Evolutionary conservation across 164 flowering plant species (phyloP), one percentile per base, ranked within the genome.

Genomic region (Buxus sempervirens): DNA sequence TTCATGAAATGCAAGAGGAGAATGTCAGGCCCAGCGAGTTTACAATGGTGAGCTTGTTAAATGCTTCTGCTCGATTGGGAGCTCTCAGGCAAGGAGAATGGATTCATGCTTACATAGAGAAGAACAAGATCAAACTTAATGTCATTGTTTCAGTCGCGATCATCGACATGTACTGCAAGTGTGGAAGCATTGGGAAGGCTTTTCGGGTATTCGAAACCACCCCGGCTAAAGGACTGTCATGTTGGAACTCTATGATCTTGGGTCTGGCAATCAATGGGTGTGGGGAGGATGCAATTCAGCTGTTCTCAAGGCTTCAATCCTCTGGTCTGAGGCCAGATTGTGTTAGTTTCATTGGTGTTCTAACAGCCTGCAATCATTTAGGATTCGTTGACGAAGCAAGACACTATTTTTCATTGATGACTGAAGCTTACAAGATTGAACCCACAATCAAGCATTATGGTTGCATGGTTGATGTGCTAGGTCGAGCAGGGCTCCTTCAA

Each of bases 91-190:
- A 88, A 73, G 96, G 97, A 60, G 81, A 81, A 54, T 92, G 96
- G 96, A 77, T 88, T 75, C 90, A 88, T 80, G 75, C 75, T 21
- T 89, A 85, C 49, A 76, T 85, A 51, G 66, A 42, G 70, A 82
- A 65, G 77, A 84, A 82, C 8, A 59, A 41, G 23, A 71, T 86
- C 58, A 78, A 84, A 59, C 22, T 80, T 64, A 90, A 90, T 70
- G 58, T 55, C 5, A 80, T 88, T 54, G 80, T 86, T 25, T 68
- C 71, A 32, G 86, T 94, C 9, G 86, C 92, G 5, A 73, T 88
- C 28, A 78, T 90, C 36, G 87, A 90, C 74, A 92, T 92, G 97
- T 88, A 86, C 64, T 83, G 85, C 81, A 92, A 87, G 73, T 87
- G 95, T 67, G 94, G 98, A 25, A 54, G 76, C 54, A 60, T 84